phyloP scores from a whole-genome alignment of 2,329 filamentous ascomycete genomes.

The Trichoderma guizhouense region DNA sequence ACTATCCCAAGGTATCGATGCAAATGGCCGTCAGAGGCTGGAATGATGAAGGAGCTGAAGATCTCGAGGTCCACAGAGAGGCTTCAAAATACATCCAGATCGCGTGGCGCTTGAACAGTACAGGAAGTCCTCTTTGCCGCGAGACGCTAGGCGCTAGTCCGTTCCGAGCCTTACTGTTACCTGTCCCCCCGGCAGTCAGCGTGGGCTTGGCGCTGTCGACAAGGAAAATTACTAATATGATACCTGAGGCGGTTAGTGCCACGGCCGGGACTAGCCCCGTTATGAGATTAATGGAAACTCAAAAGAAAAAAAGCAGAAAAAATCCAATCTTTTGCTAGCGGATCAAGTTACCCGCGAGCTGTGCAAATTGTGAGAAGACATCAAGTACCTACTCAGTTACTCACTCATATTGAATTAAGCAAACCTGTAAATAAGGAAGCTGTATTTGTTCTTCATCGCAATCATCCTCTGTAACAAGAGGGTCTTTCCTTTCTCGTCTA shows the following conservation, averaged over 20 bases:
- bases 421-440: not conserved
- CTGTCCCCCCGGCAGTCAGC: not conserved
- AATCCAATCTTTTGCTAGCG: not conserved
- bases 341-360: slow-evolving; percentile 7
- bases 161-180: slow-evolving; percentile 11
- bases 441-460: not conserved
- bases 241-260: not conserved
- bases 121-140: slow-evolving; percentile 18
- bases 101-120: slow-evolving; percentile 23
- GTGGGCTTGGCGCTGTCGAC: not conserved
- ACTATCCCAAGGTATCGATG: slow-evolving; percentile 9
- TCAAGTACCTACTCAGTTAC: not conserved
- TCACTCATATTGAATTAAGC: not conserved
- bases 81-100: slow-evolving; percentile 23
- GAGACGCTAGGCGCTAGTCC: slow-evolving; percentile 20
- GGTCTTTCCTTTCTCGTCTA: not conserved
- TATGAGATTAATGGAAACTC: not conserved
- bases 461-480: not conserved
- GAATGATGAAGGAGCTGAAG: slow-evolving; percentile 20
- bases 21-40: slow-evolving; percentile 13
- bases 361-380: not conserved
- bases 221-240: not conserved
- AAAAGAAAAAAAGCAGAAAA: not conserved
- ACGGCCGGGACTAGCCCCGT: not conserved
- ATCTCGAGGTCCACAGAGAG: slow-evolving; percentile 17